Base-by-base conservation (phyloP, 106 monocot species). In the Dioscorea dumetorum region DNA sequence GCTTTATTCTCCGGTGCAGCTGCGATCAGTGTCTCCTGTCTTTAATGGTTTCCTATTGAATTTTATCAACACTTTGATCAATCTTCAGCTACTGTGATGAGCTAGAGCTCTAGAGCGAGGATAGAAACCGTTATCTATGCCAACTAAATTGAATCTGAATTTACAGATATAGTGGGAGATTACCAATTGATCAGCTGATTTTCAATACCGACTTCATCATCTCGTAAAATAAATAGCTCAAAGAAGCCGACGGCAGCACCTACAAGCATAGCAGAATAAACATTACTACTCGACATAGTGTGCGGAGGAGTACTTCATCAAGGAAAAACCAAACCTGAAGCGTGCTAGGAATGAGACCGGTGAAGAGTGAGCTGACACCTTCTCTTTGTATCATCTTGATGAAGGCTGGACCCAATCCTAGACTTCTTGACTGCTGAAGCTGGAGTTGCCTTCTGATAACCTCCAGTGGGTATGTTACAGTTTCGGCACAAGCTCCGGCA, bases 401-500 rank as follows among this genome's bases (percentile, higher is more conserved):
- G 57, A 74, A 75, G 8, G 77, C 61, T 3, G 83, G 24, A 8
- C 17, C 64, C 56, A 80, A 12, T 3, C 83, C 74, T 41, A 80
- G 6, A 4, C 67, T 83, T 0, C 72, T 49, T 3, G 73, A 52
- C 51, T 69, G 73, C 35, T 75, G 83, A 14, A 87, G 71, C 66
- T 83, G 87, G 9, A 87, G 82, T 41, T 87, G 83, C 58, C 77
- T 66, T n/a, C 83, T 61, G 16, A 87, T 20, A n/a, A 87, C 87
- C 49, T 83, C 87, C 10, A 87, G 69, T 24, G 87, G 83, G 62
- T 87, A 87, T 1, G 78, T 83, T 16, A 78, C 74, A 4, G 82
- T 72, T 60, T 87, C 87, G 0, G 87, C 77, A 49, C 80, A 83
- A 5, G 77, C 79, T 28, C 87, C 87, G 8, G 87, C 83, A 33